Conservation (phyloP, 2,329 filamentous ascomycete genomes). For the Paecilomyces variotii region DNA sequence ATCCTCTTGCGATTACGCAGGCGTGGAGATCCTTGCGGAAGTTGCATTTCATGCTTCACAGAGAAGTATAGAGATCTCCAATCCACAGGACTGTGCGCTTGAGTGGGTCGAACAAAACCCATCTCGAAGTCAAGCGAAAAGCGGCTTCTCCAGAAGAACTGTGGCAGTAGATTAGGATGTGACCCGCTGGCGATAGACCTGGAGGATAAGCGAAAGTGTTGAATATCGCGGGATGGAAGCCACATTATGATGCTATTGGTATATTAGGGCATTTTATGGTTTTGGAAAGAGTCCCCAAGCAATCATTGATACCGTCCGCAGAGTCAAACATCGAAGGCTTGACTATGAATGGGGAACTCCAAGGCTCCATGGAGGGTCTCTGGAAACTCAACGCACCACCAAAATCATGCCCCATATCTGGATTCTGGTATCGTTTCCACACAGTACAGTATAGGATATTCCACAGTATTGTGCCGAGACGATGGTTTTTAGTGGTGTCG, state of each 20-base stretch:
- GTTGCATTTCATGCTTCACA: background rate
- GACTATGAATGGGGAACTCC: background rate
- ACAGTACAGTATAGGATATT: background rate
- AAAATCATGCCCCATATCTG: constrained; percentile 1
- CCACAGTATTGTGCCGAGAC: constrained; percentile 1
- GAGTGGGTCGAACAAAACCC: background rate
- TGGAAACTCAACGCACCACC: constrained; percentile 1
- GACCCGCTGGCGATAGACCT: background rate
- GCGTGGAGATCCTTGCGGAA: background rate
- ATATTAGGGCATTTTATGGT: background rate
- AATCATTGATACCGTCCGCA: background rate
- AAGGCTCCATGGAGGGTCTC: background rate
- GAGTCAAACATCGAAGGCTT: background rate
- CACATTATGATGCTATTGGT: background rate
- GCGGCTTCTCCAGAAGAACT: constrained; percentile 1
- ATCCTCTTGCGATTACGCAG: constrained; percentile 1
- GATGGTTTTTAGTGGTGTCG: background rate
- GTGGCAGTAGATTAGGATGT: background rate
- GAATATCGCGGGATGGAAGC: background rate
- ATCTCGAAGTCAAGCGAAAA: constrained; percentile 1
- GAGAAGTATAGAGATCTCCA: background rate
- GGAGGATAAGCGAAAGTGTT: constrained; percentile 1
- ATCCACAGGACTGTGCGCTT: background rate
- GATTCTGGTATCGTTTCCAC: background rate
- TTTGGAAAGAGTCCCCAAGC: background rate